phyloP scores from a whole-genome alignment of 2,329 filamentous ascomycete genomes.

The Rhexocercosporidium sp. region DNA sequence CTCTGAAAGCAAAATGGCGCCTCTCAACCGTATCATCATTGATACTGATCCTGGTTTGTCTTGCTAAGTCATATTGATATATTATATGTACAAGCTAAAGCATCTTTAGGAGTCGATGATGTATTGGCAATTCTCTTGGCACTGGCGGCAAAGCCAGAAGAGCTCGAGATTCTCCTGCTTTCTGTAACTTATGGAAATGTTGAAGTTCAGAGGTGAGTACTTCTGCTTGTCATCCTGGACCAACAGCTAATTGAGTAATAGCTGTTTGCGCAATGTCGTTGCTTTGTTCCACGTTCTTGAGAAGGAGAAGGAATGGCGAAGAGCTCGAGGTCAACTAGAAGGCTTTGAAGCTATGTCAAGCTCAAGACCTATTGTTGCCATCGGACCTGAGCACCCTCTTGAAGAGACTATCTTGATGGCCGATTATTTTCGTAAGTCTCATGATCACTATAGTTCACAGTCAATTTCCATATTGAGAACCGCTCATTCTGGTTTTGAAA shows the following conservation, averaged over 20 bases:
- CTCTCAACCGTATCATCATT: constrained; percentile 83
- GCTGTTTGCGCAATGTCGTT: constrained; percentile 86
- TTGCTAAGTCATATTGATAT: constrained; percentile 5
- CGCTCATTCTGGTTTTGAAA: background rate
- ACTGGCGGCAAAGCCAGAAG: constrained; percentile 78
- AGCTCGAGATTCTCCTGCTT: constrained; percentile 83
- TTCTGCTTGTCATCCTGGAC: no score
- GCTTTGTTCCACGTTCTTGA: constrained; percentile 92
- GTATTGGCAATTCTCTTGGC: constrained; percentile 86
- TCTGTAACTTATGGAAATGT: constrained; percentile 96
- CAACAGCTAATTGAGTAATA: constrained; percentile 43
- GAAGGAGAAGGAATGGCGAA: constrained; percentile 85
- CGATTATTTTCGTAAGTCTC: constrained; percentile 81
- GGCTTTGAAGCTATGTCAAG: constrained; percentile 76
- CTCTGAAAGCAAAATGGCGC: constrained; percentile 57
- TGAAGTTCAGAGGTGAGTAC: constrained; percentile 82
- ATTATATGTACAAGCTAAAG: constrained; percentile 10
- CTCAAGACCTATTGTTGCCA: constrained; percentile 81
- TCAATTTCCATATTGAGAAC: background rate
- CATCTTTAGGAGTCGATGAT: constrained; percentile 78
- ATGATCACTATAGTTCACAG: constrained; percentile 7
- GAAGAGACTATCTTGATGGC: constrained; percentile 81
- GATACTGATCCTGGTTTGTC: constrained; percentile 85
- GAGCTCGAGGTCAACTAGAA: constrained; percentile 65
- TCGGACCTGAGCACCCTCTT: constrained; percentile 85